phyloP scores from a whole-genome alignment of 2,329 filamentous ascomycete species.

The Claviceps monticola region DNA sequence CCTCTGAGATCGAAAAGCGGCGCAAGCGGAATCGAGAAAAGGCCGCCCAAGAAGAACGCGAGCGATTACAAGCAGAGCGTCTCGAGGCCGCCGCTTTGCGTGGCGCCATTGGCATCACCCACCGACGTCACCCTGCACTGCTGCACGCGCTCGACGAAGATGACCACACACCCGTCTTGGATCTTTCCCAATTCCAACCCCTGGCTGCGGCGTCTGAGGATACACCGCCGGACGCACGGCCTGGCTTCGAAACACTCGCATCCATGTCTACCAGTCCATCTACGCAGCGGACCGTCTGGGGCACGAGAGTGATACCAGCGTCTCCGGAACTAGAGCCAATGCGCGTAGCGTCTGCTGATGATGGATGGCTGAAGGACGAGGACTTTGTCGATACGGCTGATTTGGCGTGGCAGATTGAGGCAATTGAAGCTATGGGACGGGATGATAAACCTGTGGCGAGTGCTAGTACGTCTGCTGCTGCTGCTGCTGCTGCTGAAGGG shows the following conservation, averaged over 20 bases:
- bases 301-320: conserved; percentile 55
- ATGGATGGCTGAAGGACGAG: conserved; percentile 80
- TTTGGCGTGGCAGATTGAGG: conserved; percentile 43
- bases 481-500: conserved; percentile 5
- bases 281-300: conserved; percentile 74
- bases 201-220: conserved; percentile 35
- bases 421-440: conserved; percentile 28
- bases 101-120: conserved; percentile 25
- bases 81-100: conserved; percentile 59
- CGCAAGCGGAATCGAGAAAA: conserved; percentile 72
- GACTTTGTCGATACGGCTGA: conserved; percentile 53
- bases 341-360: conserved; percentile 31
- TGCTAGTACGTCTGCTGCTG: conserved; percentile 6
- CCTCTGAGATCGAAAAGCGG: conserved; percentile 60
- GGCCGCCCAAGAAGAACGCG: conserved; percentile 73
- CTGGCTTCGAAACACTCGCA: conserved; percentile 54
- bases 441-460: conserved; percentile 9
- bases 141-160: conserved; percentile 25
- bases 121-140: conserved; percentile 17
- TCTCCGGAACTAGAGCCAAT: conserved; percentile 39
- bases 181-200: conserved; percentile 52
- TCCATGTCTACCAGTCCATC: conserved; percentile 72
- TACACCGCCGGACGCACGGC: conserved; percentile 41
- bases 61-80: conserved; percentile 68
- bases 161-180: conserved; percentile 24